phyloP scores from a whole-genome alignment of 148 eudicot species.

The Fagopyrum homotropicum region DNA sequence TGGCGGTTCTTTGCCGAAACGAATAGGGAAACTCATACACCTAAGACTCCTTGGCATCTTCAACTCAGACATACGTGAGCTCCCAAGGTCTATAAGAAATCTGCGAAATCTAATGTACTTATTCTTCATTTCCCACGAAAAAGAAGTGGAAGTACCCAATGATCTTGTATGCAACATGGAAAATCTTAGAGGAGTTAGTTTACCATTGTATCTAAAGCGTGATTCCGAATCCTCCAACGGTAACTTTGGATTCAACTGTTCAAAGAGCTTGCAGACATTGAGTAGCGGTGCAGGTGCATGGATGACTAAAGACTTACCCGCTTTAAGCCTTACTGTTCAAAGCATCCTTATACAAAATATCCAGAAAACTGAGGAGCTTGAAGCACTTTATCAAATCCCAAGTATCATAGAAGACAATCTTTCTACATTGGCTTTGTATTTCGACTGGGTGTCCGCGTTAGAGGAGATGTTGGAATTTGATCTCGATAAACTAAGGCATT shows the following conservation, averaged over 20 bases:
- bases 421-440: neutral
- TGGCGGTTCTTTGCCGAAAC: neutral
- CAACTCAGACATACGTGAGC: neutral
- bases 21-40: neutral
- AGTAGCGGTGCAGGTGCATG: neutral
- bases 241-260: neutral
- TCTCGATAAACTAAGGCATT: neutral
- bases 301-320: neutral
- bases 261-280: neutral
- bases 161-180: neutral
- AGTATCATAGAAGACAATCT: neutral
- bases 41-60: neutral
- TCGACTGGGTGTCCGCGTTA: neutral
- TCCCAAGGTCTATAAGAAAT: neutral
- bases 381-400: neutral
- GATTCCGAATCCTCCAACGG: neutral
- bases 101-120: neutral
- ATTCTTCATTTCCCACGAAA: neutral
- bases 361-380: neutral
- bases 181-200: neutral
- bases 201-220: neutral
- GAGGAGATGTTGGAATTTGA: neutral
- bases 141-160: neutral
- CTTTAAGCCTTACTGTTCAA: neutral
- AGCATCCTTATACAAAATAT: neutral